Conservation (phyloP, 176 grass and related monocot genomes). For the Ensete ventricosum region DNA sequence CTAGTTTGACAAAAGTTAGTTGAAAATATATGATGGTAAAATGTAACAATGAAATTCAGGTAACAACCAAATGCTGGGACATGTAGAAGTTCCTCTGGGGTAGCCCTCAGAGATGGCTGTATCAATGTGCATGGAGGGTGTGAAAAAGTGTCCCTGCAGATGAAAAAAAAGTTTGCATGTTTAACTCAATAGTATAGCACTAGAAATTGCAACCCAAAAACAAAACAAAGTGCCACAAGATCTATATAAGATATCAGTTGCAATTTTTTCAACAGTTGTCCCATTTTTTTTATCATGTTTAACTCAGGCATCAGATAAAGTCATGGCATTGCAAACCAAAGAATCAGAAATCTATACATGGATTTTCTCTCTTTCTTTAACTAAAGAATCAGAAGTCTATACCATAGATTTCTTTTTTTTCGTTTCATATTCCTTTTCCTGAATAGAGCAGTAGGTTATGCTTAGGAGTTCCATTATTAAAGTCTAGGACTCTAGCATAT, state of each 20-base stretch:
- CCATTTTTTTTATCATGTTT: background rate
- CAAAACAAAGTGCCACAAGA: background rate
- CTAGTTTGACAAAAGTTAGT: conserved; percentile 10
- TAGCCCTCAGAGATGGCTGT: conserved; percentile 84
- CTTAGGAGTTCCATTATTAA: too few relatives aligned
- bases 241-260: background rate
- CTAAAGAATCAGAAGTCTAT: too few relatives aligned
- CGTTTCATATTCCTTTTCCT: too few relatives aligned
- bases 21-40: conserved; percentile 15
- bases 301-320: too few relatives aligned
- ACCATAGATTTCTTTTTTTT: too few relatives aligned
- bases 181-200: background rate
- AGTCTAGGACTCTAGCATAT: too few relatives aligned
- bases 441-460: too few relatives aligned
- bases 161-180: conserved; percentile 14
- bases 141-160: conserved; percentile 91
- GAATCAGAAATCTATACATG: too few relatives aligned
- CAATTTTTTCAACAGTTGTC: background rate
- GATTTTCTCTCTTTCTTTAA: too few relatives aligned
- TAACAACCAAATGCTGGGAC: conserved; percentile 75
- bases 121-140: conserved; percentile 90
- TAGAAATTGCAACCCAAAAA: background rate
- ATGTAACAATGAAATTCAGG: conserved; percentile 20
- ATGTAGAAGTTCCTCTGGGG: conserved; percentile 41
- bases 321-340: too few relatives aligned